Base-by-base conservation (phyloP, 1,139 yeast species). In the Candida mesenterica region DNA sequence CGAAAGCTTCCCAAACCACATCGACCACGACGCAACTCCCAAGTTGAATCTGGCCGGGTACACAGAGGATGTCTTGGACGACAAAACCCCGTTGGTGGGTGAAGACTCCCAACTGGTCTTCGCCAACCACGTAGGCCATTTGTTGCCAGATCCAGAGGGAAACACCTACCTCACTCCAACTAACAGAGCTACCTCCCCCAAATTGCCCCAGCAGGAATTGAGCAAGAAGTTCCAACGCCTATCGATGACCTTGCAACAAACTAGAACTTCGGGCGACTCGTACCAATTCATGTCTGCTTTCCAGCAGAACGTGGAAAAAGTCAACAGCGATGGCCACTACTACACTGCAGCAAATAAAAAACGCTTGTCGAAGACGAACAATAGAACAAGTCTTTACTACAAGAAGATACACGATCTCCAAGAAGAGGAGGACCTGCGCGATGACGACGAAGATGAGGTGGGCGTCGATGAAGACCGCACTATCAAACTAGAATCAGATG, bases 211-310 rank as follows among this genome's bases (percentile, higher is more conserved):
- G 34, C 65, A 63, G 34, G 60, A 57, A 32, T 53, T 70, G 30
- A 59, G 64, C 32, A 45, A 50, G 5, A 68, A 67, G 44, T 71
- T 71, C 42, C 64, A 67, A 38, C 41, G 76, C 15, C 55, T 71
- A 22, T 65, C 73, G 2, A 44, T 59, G 40, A 67, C 74, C 1
- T 52, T 71, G 27, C 71, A 65, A 36, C 61, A 61, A 23, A 49
- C 62, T 2, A 36, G 48, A 16, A 57, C 70, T 1, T 64, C 74
- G 4, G 64, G 64, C 12, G 73, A 68, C 38, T 68, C 75, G 2
- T 55, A 64, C 39, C 55, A 59, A 30, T 70, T 71, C 46, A 65
- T 68, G 61, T 59, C 50, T 36, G 51, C 62, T n/a, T 70, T 71
- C 47, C 71, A 65, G 42, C 68, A 65, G 42, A 70, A 69, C 42